phyloP scores from a whole-genome alignment of 768 basidiomycete genomes.

The Punctularia strigosozonata region DNA sequence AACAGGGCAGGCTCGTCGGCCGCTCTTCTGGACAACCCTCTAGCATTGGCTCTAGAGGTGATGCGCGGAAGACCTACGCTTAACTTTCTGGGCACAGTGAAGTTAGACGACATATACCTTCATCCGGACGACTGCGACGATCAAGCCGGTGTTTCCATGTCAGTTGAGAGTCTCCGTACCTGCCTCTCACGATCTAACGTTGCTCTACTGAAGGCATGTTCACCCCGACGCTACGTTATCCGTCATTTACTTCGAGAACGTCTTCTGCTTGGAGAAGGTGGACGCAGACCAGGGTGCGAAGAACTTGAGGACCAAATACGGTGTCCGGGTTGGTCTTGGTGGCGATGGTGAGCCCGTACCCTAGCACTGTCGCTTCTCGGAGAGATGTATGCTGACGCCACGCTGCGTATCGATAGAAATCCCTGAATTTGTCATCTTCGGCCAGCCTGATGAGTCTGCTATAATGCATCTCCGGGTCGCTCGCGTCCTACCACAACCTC shows the following conservation, averaged over 20 bases:
- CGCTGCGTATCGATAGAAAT: too few species aligned
- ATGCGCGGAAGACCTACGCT: constrained; percentile 67
- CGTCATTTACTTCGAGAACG: constrained; percentile 59
- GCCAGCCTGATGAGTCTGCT: constrained; percentile 17
- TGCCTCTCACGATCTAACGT: too few species aligned
- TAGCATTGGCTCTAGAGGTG: constrained; percentile 65
- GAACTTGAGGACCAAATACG: constrained; percentile 33
- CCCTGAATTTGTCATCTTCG: constrained; percentile 51
- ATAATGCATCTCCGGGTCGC: constrained; percentile 41
- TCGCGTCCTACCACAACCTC: constrained; percentile 36
- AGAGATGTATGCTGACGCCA: too few species aligned
- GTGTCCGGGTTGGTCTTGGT: constrained; percentile 59
- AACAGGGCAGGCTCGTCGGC: constrained; percentile 10
- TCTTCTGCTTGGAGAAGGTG: constrained; percentile 51
- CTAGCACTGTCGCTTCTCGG: neutral
- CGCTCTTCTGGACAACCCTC: constrained; percentile 47
- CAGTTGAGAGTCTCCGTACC: constrained; percentile 24
- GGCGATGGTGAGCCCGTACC: constrained; percentile 42
- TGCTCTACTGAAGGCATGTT: constrained; percentile 67
- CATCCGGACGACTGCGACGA: constrained; percentile 25
- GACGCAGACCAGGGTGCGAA: constrained; percentile 21
- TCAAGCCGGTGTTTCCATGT: constrained; percentile 29
- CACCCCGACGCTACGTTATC: constrained; percentile 54
- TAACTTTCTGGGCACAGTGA: constrained; percentile 41
- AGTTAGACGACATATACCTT: constrained; percentile 42